Conservation (phyloP, 805 yeast species). For the Saccharomycopsis olivae region DNA sequence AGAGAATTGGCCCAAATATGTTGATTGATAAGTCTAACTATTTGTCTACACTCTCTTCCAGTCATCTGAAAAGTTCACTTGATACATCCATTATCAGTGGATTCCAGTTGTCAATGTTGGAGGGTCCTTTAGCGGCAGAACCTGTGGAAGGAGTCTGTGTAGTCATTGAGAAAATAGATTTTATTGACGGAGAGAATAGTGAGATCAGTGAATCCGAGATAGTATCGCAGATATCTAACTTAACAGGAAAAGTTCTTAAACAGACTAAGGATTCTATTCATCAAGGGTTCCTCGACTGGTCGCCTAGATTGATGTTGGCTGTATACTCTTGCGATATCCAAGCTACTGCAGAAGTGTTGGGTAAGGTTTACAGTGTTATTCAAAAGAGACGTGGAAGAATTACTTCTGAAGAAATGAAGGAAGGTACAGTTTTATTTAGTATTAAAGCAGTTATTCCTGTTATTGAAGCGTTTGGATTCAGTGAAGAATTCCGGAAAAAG, state of each 20-base stretch:
- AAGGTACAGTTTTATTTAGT: constrained; percentile 94
- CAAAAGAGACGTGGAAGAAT: constrained; percentile 82
- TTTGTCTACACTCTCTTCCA: constrained; percentile 21
- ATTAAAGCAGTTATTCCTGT: constrained; percentile 83
- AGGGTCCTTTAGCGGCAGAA: constrained; percentile 86
- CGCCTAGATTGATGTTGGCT: constrained; percentile 86
- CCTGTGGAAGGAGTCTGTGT: constrained; percentile 75
- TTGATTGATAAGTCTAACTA: constrained; percentile 41
- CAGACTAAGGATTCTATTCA: constrained; percentile 66
- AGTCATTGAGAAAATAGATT: constrained; percentile 29
- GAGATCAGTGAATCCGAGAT: no score
- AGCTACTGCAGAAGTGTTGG: constrained; percentile 87
- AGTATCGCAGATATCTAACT: no score
- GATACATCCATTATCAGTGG: constrained; percentile 69
- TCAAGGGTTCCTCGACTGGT: constrained; percentile 60
- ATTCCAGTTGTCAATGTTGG: constrained; percentile 68
- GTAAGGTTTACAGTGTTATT: constrained; percentile 90
- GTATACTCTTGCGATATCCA: constrained; percentile 93
- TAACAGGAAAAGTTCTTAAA: constrained; percentile 66
- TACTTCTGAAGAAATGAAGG: constrained; percentile 89
- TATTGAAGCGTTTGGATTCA: constrained; percentile 91
- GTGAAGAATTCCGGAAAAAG: constrained; percentile 85
- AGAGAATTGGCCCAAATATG: constrained; percentile 64
- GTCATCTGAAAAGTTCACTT: constrained; percentile 26
- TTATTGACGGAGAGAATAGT: constrained; percentile 19